These are phyloP conservation scores for Heliamphora ciliata DNA, from an alignment of 179 eudicot species.

Conservation along the genomic window DNA sequence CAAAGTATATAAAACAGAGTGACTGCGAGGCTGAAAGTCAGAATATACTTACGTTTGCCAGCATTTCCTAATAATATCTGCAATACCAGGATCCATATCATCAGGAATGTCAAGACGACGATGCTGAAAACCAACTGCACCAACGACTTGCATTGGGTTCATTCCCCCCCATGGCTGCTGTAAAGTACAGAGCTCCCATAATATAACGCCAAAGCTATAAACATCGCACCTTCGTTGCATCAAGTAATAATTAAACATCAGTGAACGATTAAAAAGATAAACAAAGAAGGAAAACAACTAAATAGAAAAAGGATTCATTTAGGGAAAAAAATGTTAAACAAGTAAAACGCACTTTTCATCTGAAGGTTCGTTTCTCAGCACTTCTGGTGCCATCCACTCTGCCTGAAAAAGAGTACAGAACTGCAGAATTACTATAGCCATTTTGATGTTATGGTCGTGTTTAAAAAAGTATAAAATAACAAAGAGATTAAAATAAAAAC, in stretches of 20 bases:
- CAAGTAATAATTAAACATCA: background rate
- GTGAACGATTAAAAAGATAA: background rate
- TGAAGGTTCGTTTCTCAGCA: constrained; percentile 28
- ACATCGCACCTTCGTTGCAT: constrained; percentile 71
- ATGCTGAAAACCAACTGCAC: constrained; percentile 96
- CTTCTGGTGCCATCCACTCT: constrained; percentile 33
- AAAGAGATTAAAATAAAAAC: background rate
- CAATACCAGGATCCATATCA: constrained; percentile 62
- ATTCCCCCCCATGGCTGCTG: constrained; percentile 97
- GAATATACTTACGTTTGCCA: constrained; percentile 80
- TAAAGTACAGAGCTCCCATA: constrained; percentile 92
- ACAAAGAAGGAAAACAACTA: background rate
- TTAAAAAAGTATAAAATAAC: constrained; percentile 1
- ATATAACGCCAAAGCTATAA: constrained; percentile 80
- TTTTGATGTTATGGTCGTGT: background rate
- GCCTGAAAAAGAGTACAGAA: constrained; percentile 18
- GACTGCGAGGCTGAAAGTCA: background rate
- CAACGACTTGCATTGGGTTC: constrained; percentile 99
- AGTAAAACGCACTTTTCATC: constrained; percentile 22
- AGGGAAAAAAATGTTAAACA: background rate
- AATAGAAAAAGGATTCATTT: background rate
- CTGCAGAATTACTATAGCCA: background rate
- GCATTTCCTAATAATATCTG: constrained; percentile 68
- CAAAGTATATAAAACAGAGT: background rate
- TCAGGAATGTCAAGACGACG: constrained; percentile 89